Base-by-base conservation (phyloP, 2,329 filamentous ascomycete species). In the Colletotrichum aenigma region DNA sequence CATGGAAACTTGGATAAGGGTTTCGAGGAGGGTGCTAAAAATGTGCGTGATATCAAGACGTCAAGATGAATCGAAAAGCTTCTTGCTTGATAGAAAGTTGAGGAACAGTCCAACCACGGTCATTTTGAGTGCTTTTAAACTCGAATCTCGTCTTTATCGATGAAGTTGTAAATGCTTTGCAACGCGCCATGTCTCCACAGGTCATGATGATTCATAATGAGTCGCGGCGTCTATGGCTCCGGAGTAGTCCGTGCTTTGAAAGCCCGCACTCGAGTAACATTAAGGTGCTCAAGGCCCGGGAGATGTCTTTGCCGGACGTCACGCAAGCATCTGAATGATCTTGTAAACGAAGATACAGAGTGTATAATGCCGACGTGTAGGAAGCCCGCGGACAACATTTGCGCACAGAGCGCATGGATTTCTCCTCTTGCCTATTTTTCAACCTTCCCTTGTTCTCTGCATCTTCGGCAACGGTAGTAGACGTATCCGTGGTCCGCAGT, bases 151-250 rank as follows among this genome's bases (percentile, higher is more conserved):
- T n/a, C 0, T 13, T 0, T 48, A 0, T 21, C 9, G 18, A 48
- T 21, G 43, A 13, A 7, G 18, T 21, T 4, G 43, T 21, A 2
- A 21, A 2, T 6, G 18, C 18, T 13, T 0, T 21, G 0, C 10
- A 0, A 21, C 10, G n/a, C n/a, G 5, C 43, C 9, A 48, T 48
- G 6, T 48, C 43, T 48, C n/a, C 43, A 48, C 43, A n/a, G n/a
- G 43, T 0, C 43, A 48, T 21, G 43, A 48, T 48, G n/a, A 48
- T 48, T 48, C 43, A 48, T 48, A 48, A 13, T 48, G 43, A 48
- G 43, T 48, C 43, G 43, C 43, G 0, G 0, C 0, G n/a, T 21
- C 2, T 48, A 13, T 0, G 10, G 43, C 3, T 10, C n/a, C n/a
- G 43, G n/a, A 48, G 43, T 0, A 48, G 43, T 48, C 43, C n/a